These are phyloP conservation scores for Puccinia polysora DNA, from an alignment of 1,284 basidiomycete genomes.

Conservation along the genomic window DNA sequence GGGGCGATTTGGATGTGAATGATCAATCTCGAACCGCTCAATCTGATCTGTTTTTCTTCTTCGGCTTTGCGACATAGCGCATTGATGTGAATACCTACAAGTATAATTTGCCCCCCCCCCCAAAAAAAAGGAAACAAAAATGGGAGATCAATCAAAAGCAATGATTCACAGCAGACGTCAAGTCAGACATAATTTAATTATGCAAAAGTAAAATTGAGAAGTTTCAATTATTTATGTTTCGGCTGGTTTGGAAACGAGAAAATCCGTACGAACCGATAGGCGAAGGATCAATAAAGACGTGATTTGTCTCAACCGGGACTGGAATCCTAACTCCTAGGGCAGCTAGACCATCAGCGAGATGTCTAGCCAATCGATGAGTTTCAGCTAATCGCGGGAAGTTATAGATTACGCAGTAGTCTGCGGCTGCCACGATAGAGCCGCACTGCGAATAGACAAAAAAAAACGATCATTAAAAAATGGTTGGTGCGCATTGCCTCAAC, in stretches of 20 bases:
- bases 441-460: constrained; percentile 57
- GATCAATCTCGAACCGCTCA: constrained; percentile 72
- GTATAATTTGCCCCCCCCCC: constrained; percentile 50
- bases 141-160: constrained; percentile 52
- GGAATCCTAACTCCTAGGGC: constrained; percentile 70
- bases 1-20: constrained; percentile 80
- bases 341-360: constrained; percentile 67
- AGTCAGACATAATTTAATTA: neutral
- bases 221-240: constrained; percentile 57
- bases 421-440: constrained; percentile 73
- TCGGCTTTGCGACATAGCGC: constrained; percentile 65
- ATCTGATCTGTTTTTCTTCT: constrained; percentile 59
- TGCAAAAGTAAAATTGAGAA: constrained; percentile 59
- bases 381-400: constrained; percentile 73
- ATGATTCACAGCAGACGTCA: neutral
- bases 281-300: constrained; percentile 45
- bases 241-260: neutral
- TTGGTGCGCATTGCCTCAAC: neutral
- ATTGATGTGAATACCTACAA: constrained; percentile 37
- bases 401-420: constrained; percentile 76
- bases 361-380: constrained; percentile 71
- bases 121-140: constrained; percentile 62
- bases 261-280: constrained; percentile 10
- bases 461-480: neutral
- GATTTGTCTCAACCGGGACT: constrained; percentile 70